Conservation (phyloP, 1,284 basidiomycete genomes). For the Caloboletus inedulis region DNA sequence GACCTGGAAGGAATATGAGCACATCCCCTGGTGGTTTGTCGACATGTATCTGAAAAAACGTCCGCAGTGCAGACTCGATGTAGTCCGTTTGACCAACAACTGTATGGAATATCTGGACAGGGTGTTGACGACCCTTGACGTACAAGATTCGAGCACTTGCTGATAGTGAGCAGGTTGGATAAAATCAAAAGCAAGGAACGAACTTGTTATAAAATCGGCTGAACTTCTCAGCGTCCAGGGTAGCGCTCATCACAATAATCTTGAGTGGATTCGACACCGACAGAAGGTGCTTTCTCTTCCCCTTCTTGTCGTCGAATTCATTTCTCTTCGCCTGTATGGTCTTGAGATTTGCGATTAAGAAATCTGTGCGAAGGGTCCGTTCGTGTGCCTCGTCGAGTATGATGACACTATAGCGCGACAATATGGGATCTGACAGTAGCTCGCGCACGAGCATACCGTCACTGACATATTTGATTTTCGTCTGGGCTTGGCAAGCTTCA, state of each 20-base stretch:
- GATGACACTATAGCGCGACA: conserved; percentile 85
- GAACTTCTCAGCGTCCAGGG: conserved; percentile 93
- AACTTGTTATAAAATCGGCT: conserved; percentile 83
- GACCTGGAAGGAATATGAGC: conserved; percentile 88
- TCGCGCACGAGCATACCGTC: conserved; percentile 97
- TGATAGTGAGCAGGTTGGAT: conserved; percentile 34
- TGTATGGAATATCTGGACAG: conserved; percentile 81
- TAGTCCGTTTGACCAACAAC: conserved; percentile 78
- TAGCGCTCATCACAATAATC: conserved; percentile 96
- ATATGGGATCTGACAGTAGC: conserved; percentile 73
- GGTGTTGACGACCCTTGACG: conserved; percentile 90
- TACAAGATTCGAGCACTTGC: conserved; percentile 83
- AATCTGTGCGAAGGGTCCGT: conserved; percentile 89
- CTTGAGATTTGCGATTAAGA: conserved; percentile 91
- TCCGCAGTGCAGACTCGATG: conserved; percentile 84
- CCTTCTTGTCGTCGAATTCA: conserved; percentile 38
- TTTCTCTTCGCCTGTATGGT: conserved; percentile 77
- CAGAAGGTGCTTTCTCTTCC: conserved; percentile 37
- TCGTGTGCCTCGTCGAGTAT: conserved; percentile 98
- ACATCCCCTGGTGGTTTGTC: conserved; percentile 83
- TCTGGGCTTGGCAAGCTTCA: conserved; percentile 67
- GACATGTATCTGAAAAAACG: conserved; percentile 88
- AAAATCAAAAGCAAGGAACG: conserved; percentile 26
- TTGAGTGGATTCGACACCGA: conserved; percentile 63
- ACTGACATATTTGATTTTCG: conserved; percentile 92